Base-by-base conservation (phyloP, 139 green algal species). In the Tetradesmus lagerheimii region DNA sequence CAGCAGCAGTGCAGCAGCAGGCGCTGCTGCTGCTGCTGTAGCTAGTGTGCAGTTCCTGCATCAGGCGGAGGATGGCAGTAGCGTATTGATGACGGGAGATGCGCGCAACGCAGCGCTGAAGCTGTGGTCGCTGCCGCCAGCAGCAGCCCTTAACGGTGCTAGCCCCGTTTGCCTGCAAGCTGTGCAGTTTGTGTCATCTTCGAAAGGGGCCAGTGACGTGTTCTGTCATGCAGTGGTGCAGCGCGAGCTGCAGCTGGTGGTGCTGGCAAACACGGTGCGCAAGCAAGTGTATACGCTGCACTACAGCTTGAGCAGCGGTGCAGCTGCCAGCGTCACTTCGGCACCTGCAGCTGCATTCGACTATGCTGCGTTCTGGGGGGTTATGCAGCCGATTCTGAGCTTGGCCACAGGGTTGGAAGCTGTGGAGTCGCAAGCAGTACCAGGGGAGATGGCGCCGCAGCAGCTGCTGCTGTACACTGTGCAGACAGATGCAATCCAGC, bases 401-500 rank as follows among this genome's bases (percentile, higher is more conserved):
- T 89, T 98, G 37, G 92, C 92, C 0, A 92, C 95, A 0, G 79
- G 88, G 0, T 85, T 88, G n/a, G 93, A 92, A 71, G 53, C 83
- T n/a, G 80, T 86, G 0, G 90, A 85, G 66, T 85, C 92, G 16
- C 90, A 92, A 67, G 89, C 79, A 35, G 64, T 38, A 2, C 37
- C 47, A 6, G 80, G 66, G 27, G 62, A 71, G 78, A 34, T 82
- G 67, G 53, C 38, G 37, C 37, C 41, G 25, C 45, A 53, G 83
- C 75, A 89, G 62, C 38, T 92, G 93, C 66, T 90, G 91, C 84
- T 98, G 41, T 94, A 92, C 83, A 95, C 89, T 62, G 90, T 98
- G 62, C 97, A 99, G 92, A 95, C 95, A 12, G 92, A 97, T 27
- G 95, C 92, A 0, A 95, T 99, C 0, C 97, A 99, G 93, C 95